Percentiles rank a stretch among this genome's conserved stretches.
phyloP scores from a whole-genome alignment of 768 basidiomycete species.

The Cyathus striatus region DNA sequence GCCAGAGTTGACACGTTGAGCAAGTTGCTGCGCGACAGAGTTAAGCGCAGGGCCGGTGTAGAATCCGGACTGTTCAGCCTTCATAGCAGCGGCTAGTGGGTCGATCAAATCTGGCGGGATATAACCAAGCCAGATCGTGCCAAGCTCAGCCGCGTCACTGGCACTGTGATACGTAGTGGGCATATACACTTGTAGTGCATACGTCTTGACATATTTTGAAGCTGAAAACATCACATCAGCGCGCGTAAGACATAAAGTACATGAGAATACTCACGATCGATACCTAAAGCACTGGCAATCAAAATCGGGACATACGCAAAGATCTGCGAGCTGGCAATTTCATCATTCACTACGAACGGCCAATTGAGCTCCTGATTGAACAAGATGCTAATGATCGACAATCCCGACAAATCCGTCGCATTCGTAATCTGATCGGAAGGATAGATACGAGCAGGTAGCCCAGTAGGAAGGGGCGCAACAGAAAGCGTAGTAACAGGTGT shows the following conservation, averaged over 20 bases:
- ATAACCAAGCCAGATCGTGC: conserved; percentile 70
- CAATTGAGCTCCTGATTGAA: conserved; percentile 61
- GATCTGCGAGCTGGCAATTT: conserved; percentile 66
- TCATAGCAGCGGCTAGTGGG: conserved; percentile 61
- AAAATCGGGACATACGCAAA: conserved; percentile 63
- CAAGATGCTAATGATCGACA: conserved; percentile 56
- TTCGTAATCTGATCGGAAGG: conserved; percentile 27
- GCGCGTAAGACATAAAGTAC: not conserved
- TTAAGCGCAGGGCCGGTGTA: conserved; percentile 50
- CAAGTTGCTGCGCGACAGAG: conserved; percentile 49
- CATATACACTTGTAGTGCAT: conserved; percentile 65
- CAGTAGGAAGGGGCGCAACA: conserved; percentile 44
- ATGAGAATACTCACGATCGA: conserved; percentile 20
- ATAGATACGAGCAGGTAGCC: conserved; percentile 58
- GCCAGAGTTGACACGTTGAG: conserved; percentile 63
- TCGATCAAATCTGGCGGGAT: conserved; percentile 54
- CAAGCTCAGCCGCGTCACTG: conserved; percentile 42
- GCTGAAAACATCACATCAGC: conserved; percentile 12
- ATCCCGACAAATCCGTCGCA: conserved; percentile 25
- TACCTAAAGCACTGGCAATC: conserved; percentile 24
- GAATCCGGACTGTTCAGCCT: conserved; percentile 53
- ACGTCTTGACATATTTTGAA: conserved; percentile 29
- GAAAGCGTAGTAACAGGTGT: conserved; percentile 18
- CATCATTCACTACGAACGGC: conserved; percentile 56
- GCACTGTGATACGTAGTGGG: conserved; percentile 50